Evolutionary conservation across 1,284 basidiomycete species (phyloP).

Genomic region (Tetrapyrgos nigripes): DNA sequence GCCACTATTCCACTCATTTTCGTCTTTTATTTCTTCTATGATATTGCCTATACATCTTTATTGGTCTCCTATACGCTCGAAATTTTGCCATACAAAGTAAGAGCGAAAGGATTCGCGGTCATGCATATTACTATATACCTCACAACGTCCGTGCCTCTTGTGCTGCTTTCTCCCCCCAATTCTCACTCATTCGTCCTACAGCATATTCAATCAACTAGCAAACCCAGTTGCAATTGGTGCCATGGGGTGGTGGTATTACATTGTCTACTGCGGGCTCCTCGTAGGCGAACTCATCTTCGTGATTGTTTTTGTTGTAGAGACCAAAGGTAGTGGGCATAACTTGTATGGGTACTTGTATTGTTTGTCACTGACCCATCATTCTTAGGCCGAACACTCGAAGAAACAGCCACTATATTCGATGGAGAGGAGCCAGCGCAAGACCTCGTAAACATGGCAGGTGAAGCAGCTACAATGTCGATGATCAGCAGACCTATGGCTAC

Average conservation of each 20-base stretch:
- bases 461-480: constrained; percentile 54
- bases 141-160: not conserved
- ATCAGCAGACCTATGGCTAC: not conserved
- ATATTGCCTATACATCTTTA: constrained; percentile 70
- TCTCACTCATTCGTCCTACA: constrained; percentile 58
- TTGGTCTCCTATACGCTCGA: constrained; percentile 71
- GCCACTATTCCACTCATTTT: constrained; percentile 78
- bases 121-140: constrained; percentile 51
- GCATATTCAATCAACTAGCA: constrained; percentile 71
- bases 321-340: constrained; percentile 47
- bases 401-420: constrained; percentile 70
- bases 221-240: constrained; percentile 67
- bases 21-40: constrained; percentile 72
- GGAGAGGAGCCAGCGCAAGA: constrained; percentile 55
- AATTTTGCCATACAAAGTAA: constrained; percentile 70
- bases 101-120: constrained; percentile 71
- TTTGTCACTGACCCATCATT: not conserved
- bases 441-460: constrained; percentile 53
- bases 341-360: not conserved
- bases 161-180: constrained; percentile 45
- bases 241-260: constrained; percentile 74
- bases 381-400: constrained; percentile 66
- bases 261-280: constrained; percentile 66
- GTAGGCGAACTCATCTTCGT: constrained; percentile 64
- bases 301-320: constrained; percentile 64